Base-by-base conservation (phyloP, 306 rosid genomes). In the Cicer pinnatifidum region DNA sequence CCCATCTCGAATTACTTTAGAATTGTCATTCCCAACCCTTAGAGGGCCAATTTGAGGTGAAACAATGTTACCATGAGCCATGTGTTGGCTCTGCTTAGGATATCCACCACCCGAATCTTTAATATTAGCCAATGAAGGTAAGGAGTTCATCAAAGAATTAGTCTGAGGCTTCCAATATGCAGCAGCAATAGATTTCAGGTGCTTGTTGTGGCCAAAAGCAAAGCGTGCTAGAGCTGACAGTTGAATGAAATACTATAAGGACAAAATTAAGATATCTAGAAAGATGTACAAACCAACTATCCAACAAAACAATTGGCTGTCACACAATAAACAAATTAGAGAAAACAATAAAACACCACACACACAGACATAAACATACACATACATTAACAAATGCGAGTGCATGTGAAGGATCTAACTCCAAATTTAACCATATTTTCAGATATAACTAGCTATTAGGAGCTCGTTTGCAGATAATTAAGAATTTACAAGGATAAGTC, bases 141-240 rank as follows among this genome's bases (percentile, higher is more conserved):
- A 86, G 67, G 99, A 87, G 78, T 83, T 87, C 72, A 91, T 44
- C 75, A 88, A 79, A 68, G 97, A 85, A 87, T 83, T 89, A 69
- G 91, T 61, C 71, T 95, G 99, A 33, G 97, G 97, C 83, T 91
- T 95, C 96, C 93, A 91, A 84, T 78, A 91, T 17, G 93, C 89
- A 50, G 97, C 93, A 76, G 99, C 99, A 86, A 88, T 83, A 51
- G 93, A 87, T 88, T 95, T 91, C 52, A 95, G 96, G 83, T 88
- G 87, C 86, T 92, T 87, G 85, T 88, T 90, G 86, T 91, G 99
- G 67, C 96, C 99, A 86, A 95, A 95, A 60, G 99, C 96, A 80
- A 95, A 90, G 76, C 97, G 94, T 69, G 92, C 91, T 56, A 95
- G 79, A 28, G 97, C 99, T 95, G 89, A 45, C 46, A 79, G 69